A percentile compares a stretch with the other conserved stretches of the same genome.
phyloP scores from a whole-genome alignment of 2,329 filamentous ascomycete species.

The Penicillium sp. region DNA sequence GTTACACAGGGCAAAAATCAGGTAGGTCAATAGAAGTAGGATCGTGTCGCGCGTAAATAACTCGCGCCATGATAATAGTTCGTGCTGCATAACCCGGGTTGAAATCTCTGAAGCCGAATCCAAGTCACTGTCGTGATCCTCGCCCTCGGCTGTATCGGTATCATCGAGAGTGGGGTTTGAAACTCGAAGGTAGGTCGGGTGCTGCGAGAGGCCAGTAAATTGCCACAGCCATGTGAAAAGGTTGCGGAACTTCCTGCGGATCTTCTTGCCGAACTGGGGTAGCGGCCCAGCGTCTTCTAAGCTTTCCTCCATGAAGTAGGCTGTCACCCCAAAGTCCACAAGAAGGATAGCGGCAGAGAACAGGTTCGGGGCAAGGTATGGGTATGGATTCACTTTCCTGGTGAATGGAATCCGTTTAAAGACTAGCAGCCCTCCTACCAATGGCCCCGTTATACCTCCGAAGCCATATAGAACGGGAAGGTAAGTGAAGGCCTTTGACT shows the following conservation, averaged over 20 bases:
- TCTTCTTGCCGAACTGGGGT: slow-evolving; percentile 59
- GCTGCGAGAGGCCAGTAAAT: slow-evolving; percentile 57
- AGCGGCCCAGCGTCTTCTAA: slow-evolving; percentile 65
- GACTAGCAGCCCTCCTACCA: slow-evolving; percentile 83
- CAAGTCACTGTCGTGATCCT: slow-evolving; percentile 45
- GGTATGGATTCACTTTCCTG: slow-evolving; percentile 60
- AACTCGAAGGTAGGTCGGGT: slow-evolving; percentile 59
- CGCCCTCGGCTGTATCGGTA: slow-evolving; percentile 23
- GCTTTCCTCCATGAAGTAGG: slow-evolving; percentile 85
- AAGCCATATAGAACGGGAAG: slow-evolving; percentile 94
- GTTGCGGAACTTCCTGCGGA: slow-evolving; percentile 58
- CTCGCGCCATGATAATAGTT: slow-evolving; percentile 55
- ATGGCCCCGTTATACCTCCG: slow-evolving; percentile 87
- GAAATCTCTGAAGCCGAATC: slow-evolving; percentile 45
- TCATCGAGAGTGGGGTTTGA: slow-evolving; percentile 28
- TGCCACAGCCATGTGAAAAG: slow-evolving; percentile 70
- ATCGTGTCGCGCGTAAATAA: slow-evolving; percentile 79
- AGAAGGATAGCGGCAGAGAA: slow-evolving; percentile 71
- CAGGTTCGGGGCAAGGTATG: slow-evolving; percentile 83
- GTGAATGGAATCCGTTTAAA: slow-evolving; percentile 60
- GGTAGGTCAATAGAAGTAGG: slow-evolving; percentile 77
- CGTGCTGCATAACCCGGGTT: slow-evolving; percentile 41
- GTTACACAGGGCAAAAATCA: slow-evolving; percentile 91
- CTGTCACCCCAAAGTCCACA: slow-evolving; percentile 69
- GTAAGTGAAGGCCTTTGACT: slow-evolving; percentile 90